phyloP scores from a whole-genome alignment of 2,329 filamentous ascomycete genomes.

The Fusarium sp. region DNA sequence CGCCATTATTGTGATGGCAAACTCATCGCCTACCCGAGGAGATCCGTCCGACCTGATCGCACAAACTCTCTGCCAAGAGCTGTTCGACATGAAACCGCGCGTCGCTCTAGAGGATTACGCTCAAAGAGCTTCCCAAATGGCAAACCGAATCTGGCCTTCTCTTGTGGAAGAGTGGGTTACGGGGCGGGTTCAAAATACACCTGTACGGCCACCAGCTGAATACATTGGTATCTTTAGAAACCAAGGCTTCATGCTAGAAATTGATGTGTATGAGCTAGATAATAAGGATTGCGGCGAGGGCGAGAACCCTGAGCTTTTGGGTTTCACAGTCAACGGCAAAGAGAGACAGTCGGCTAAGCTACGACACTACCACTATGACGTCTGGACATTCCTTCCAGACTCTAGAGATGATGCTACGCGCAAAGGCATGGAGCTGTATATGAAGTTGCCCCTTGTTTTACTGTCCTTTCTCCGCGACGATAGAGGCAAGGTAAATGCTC shows the following conservation, averaged over 20 bases:
- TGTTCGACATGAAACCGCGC: conserved; percentile 1
- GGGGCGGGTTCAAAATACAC: neutral
- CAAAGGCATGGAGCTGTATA: conserved; percentile 1
- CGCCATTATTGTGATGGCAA: neutral
- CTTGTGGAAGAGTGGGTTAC: conserved; percentile 1
- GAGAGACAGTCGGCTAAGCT: neutral
- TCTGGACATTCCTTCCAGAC: conserved; percentile 1
- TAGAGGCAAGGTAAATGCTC: neutral
- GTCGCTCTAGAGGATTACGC: conserved; percentile 1
- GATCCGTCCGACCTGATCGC: conserved; percentile 2
- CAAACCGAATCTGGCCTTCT: neutral
- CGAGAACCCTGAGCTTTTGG: neutral
- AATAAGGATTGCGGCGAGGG: neutral
- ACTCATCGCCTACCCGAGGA: neutral
- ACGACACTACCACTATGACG: conserved; percentile 4
- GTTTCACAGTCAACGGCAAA: neutral
- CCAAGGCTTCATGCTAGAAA: neutral
- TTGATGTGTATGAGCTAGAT: neutral
- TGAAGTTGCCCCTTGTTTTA: neutral
- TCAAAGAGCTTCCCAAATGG: neutral
- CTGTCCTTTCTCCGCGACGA: neutral
- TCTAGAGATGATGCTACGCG: neutral
- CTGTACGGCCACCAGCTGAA: neutral
- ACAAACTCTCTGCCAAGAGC: conserved; percentile 1
- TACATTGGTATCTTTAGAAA: neutral